Percentiles rank a stretch among this genome's conserved stretches.
These are phyloP conservation scores for Citrullus amarus DNA, from an alignment of 306 rosid genomes.

Conservation along the genomic window DNA sequence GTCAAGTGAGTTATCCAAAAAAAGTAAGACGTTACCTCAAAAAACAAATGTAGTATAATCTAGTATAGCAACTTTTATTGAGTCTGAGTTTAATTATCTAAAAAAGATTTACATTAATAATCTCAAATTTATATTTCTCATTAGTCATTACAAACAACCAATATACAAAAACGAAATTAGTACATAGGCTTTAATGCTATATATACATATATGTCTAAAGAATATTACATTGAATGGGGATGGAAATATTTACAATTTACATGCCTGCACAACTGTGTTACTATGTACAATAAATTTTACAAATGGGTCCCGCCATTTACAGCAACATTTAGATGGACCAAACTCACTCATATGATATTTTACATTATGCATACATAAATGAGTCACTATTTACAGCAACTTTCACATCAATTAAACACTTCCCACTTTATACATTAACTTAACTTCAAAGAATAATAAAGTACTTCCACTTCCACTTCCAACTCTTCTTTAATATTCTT, in stretches of 20 bases:
- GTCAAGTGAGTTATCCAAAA: no score
- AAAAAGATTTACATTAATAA: background rate
- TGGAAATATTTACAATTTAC: background rate
- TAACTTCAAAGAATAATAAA: background rate
- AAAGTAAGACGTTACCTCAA: background rate
- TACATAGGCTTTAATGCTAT: background rate
- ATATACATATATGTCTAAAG: background rate
- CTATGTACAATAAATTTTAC: background rate
- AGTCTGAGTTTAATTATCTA: background rate
- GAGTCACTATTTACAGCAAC: conserved; percentile 1
- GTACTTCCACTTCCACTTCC: background rate
- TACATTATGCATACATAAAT: background rate
- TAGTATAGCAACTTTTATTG: no score
- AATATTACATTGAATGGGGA: background rate
- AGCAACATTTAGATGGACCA: background rate
- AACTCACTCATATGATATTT: background rate
- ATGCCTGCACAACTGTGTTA: background rate
- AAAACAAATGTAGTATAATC: background rate
- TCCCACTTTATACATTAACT: background rate
- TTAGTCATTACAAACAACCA: background rate
- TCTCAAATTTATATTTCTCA: background rate
- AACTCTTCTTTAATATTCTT: background rate
- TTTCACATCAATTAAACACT: background rate
- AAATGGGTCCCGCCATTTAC: conserved; percentile 1
- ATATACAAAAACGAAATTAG: background rate